Conservation (phyloP, 352 stramenopile genomes). For the Globisporangium middletonii region DNA sequence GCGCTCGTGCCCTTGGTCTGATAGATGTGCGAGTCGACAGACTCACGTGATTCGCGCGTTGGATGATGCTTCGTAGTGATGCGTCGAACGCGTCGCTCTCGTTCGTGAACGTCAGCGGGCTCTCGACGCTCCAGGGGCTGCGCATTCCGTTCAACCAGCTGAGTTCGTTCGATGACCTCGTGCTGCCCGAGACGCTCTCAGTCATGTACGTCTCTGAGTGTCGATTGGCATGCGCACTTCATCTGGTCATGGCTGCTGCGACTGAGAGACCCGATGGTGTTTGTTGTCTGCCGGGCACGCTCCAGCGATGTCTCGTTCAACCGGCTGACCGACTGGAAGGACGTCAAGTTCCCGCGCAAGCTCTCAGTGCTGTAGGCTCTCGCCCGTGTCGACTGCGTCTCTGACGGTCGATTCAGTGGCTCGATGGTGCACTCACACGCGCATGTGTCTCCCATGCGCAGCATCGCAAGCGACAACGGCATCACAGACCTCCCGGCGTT, state of each 20-base stretch:
- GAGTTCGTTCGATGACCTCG: constrained; percentile 5
- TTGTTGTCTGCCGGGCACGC: not conserved
- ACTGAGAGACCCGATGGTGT: not conserved
- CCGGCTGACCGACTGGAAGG: constrained; percentile 6
- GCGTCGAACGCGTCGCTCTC: constrained; percentile 12
- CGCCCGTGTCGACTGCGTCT: not conserved
- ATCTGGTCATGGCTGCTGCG: not conserved
- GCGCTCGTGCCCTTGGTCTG: not conserved
- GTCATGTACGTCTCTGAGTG: constrained; percentile 1
- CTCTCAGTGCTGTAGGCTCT: constrained; percentile 8
- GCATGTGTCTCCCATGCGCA: not conserved
- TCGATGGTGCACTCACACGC: not conserved
- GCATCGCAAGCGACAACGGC: constrained; percentile 12
- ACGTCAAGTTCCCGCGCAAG: constrained; percentile 1
- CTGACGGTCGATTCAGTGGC: no score
- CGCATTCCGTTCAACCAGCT: constrained; percentile 11
- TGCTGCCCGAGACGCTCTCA: constrained; percentile 4
- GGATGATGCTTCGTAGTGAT: not conserved
- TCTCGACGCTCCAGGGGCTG: constrained; percentile 5
- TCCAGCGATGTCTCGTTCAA: constrained; percentile 13
- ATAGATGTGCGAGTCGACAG: no score
- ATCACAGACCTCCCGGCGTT: constrained; percentile 7
- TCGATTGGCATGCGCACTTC: not conserved
- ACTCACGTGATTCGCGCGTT: no score
- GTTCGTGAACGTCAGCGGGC: not conserved